These are phyloP conservation scores for Cardamine chenopodiifolia DNA, from an alignment of 345 rosid species.

Conservation along the genomic window DNA sequence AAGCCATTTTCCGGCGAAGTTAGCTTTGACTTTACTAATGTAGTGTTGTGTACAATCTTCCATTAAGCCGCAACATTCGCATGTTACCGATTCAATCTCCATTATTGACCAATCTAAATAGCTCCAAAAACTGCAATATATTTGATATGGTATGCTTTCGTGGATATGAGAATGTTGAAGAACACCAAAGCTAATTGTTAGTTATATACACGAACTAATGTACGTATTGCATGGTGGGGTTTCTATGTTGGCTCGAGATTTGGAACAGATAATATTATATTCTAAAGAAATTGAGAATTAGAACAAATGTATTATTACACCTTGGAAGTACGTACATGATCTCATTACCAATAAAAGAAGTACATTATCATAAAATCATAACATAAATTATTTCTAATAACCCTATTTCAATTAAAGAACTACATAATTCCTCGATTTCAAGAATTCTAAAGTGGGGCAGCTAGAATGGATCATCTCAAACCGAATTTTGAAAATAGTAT, in stretches of 20 bases:
- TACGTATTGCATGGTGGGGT: constrained; percentile 40
- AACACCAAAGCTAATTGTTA: constrained; percentile 14
- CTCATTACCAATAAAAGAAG: background rate
- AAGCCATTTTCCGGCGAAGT: constrained; percentile 89
- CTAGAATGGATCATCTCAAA: constrained; percentile 3
- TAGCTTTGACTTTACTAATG: constrained; percentile 68
- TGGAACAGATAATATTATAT: constrained; percentile 17
- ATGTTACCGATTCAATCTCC: constrained; percentile 85
- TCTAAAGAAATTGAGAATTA: constrained; percentile 37
- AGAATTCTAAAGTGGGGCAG: constrained; percentile 8
- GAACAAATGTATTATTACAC: constrained; percentile 27
- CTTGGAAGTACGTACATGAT: constrained; percentile 9
- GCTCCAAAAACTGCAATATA: constrained; percentile 8
- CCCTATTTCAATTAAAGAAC: background rate
- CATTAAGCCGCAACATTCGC: constrained; percentile 88
- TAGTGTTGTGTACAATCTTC: constrained; percentile 93
- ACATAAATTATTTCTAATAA: background rate
- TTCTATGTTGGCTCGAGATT: constrained; percentile 29
- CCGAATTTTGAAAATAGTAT: background rate
- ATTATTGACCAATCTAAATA: constrained; percentile 36
- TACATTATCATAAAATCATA: constrained; percentile 10
- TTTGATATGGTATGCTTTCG: too few species aligned
- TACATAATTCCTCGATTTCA: constrained; percentile 11
- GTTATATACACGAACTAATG: constrained; percentile 20
- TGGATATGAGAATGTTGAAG: constrained; percentile 23